Base-by-base conservation (phyloP, 2,329 filamentous ascomycete species). In the Clonostachys byssicola region DNA sequence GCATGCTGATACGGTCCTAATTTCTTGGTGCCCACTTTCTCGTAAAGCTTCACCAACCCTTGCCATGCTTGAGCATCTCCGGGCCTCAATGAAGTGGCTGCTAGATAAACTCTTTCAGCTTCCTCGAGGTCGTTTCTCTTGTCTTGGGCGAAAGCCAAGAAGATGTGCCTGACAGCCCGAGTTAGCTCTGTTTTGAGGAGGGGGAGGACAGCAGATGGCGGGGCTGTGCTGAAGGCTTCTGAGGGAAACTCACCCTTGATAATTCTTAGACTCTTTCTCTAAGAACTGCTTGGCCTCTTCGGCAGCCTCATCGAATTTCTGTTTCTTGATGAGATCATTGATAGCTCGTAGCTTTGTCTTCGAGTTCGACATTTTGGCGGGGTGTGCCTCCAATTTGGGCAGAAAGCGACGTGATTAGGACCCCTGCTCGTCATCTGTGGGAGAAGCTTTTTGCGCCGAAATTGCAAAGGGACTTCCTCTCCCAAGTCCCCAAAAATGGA, bases 31-130 rank as follows among this genome's bases (percentile, higher is more conserved):
- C 81, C 85, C 60, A 91, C 87, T 56, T 83, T 86, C 67, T 96
- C 89, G 62, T 90, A 96, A 33, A 97, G 68, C 59, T 85, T 88
- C 64, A 94, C 80, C 42, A 99, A 73, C 2, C 94, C 94, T 62
- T 96, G 88, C 90, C 89, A 97, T 54, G 88, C 88, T 58, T 92
- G 88, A n/a, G 82, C 73, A 55, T 96, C 91, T 16, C 81, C 74
- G 1, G 85, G 81, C 53, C 89, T 92, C 51, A 89, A 72, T 17
- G 75, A 73, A 6, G 87, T 81, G 2, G 92, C 94, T 34, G 79
- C 74, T 39, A 78, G 74, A 65, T 97, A 97, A 2, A 85, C 81
- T 34, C 77, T 79, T 56, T 94, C 91, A 0, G 94, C 85, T 39
- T 89, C 86, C 7, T 87, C 82, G 8, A 78, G 68, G 51, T 83